These are phyloP conservation scores for Marchantia polymorpha DNA, from an alignment of 225 moss, liverwort and hornwort genomes.

Conservation along the genomic window DNA sequence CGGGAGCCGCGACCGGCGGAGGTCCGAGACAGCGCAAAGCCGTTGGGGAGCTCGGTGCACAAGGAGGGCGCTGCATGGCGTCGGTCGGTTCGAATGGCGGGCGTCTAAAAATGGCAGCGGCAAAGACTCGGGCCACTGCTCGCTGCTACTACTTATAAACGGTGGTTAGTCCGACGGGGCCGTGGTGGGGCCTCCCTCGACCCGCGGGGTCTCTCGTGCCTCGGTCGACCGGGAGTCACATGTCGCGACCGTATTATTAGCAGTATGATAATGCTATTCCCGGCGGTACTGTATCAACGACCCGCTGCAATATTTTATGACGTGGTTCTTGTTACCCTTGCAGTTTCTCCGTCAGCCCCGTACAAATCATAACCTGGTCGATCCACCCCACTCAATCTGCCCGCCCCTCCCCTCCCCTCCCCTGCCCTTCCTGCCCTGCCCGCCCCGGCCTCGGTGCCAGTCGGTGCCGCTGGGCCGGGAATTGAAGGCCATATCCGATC, in stretches of 20 bases:
- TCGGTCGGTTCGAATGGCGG: neutral
- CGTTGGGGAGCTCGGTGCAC: neutral
- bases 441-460: neutral
- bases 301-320: neutral
- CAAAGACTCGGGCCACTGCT: neutral
- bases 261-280: no score
- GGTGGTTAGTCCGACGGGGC: no score
- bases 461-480: neutral
- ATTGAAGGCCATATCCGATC: neutral
- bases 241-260: neutral
- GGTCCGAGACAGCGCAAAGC: no score
- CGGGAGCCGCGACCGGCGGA: no score
- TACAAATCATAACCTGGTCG: conserved; percentile 3
- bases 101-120: neutral
- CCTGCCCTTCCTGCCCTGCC: no score
- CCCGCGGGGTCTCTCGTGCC: neutral
- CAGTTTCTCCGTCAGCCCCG: neutral
- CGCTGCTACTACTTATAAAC: no score
- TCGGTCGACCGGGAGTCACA: neutral
- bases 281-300: no score
- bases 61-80: no score
- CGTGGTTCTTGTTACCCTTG: neutral
- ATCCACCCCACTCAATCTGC: neutral
- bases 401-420: no score
- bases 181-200: no score